Evolutionary conservation across 2,329 filamentous ascomycete genomes (phyloP).

Genomic region (Arthroderma sp.): DNA sequence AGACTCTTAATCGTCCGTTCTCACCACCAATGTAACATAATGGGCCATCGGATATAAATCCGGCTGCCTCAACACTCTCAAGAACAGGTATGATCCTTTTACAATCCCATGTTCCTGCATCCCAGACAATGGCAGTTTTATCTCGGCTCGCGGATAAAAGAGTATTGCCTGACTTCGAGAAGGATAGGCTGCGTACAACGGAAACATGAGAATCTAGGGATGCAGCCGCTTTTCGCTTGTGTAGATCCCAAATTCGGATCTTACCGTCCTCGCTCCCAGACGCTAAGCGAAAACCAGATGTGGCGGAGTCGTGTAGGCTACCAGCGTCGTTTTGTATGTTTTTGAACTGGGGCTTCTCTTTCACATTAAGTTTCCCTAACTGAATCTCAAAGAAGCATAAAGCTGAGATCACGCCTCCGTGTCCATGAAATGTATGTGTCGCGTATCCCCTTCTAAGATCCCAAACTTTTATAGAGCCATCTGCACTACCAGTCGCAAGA

Average conservation of each 20-base stretch:
- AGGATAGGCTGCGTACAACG: conserved; percentile 79
- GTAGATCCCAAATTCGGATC: conserved; percentile 79
- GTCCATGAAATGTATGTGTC: conserved; percentile 90
- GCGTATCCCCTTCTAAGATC: conserved; percentile 81
- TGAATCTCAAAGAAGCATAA: conserved; percentile 79
- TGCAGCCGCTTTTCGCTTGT: conserved; percentile 65
- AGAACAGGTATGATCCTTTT: conserved; percentile 69
- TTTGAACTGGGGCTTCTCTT: conserved; percentile 12
- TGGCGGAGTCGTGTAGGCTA: conserved; percentile 28
- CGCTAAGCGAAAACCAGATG: conserved; percentile 61
- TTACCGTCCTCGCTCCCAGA: conserved; percentile 92
- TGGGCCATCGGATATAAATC: conserved; percentile 60
- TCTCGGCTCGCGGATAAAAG: conserved; percentile 80
- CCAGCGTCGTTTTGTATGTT: conserved; percentile 33
- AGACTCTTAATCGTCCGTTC: conserved; percentile 69
- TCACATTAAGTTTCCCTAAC: not conserved
- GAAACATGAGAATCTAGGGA: conserved; percentile 87
- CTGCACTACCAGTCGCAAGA: conserved; percentile 81
- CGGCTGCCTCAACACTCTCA: conserved; percentile 72
- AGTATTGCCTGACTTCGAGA: conserved; percentile 58
- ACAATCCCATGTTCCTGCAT: conserved; percentile 71
- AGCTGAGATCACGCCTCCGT: conserved; percentile 81
- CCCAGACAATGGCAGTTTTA: conserved; percentile 90
- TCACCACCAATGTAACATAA: conserved; percentile 76
- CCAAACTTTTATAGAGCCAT: conserved; percentile 93